Percentiles rank a stretch among this genome's conserved stretches.
Conservation (phyloP, 306 rosid genomes). For the Canavalia gladiata region DNA sequence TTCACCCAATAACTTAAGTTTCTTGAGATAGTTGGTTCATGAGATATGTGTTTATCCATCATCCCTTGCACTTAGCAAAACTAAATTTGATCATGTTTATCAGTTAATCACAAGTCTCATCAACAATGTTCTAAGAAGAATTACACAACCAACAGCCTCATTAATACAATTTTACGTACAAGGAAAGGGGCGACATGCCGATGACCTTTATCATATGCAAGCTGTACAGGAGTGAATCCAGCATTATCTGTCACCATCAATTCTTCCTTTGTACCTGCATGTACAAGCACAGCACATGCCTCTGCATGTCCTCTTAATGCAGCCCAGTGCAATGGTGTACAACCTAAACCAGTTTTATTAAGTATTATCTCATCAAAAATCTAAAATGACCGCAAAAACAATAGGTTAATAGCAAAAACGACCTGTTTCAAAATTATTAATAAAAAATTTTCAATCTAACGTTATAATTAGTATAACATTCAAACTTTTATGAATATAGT, state of each 20-base stretch:
- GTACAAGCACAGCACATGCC: constrained; percentile 90
- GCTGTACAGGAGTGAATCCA: constrained; percentile 88
- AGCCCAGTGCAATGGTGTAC: constrained; percentile 99
- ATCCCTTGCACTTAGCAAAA: constrained; percentile 38
- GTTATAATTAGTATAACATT: neutral
- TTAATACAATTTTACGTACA: constrained; percentile 73
- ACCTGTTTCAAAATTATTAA: constrained; percentile 8
- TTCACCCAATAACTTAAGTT: neutral
- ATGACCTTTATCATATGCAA: constrained; percentile 96
- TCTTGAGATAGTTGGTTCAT: constrained; percentile 10
- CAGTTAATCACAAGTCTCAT: constrained; percentile 37
- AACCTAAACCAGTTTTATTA: constrained; percentile 64
- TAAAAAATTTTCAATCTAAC: constrained; percentile 18
- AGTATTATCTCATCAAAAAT: constrained; percentile 40
- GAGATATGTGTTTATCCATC: neutral
- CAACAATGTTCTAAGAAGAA: constrained; percentile 25
- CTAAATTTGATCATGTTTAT: constrained; percentile 36
- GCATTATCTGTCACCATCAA: constrained; percentile 80
- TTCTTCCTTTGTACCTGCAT: constrained; percentile 90
- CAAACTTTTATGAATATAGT: constrained; percentile 19
- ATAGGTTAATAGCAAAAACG: neutral
- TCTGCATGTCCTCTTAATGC: constrained; percentile 78
- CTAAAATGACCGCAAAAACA: constrained; percentile 37
- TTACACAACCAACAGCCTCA: constrained; percentile 50
- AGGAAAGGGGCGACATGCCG: constrained; percentile 89